Conservation (phyloP, 768 basidiomycete genomes). For the Amanita pseudoporphyria region DNA sequence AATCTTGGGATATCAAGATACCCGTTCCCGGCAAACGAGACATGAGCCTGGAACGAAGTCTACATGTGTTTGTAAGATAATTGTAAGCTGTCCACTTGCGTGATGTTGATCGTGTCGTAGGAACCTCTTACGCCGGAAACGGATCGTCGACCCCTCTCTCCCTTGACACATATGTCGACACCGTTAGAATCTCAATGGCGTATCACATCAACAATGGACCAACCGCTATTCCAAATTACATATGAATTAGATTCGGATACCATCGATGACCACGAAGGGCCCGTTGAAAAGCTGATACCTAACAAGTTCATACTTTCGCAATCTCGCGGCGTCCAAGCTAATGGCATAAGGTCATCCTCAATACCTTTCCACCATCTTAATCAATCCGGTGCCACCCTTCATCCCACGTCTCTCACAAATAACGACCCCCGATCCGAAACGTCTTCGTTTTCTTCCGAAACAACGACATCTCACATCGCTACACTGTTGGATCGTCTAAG, state of each 20-base stretch:
- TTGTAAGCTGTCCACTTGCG: not conserved
- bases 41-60: constrained; percentile 19
- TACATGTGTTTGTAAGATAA: constrained; percentile 16
- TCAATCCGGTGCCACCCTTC: constrained; percentile 28
- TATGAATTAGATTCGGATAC: constrained; percentile 35
- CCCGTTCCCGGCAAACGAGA: constrained; percentile 14
- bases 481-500: constrained; percentile 53
- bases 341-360: constrained; percentile 23
- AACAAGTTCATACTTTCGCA: constrained; percentile 41
- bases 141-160: constrained; percentile 32
- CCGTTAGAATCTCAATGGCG: constrained; percentile 24
- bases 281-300: constrained; percentile 18
- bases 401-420: constrained; percentile 27
- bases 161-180: constrained; percentile 22
- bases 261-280: constrained; percentile 21
- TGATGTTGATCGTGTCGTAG: constrained; percentile 12
- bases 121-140: constrained; percentile 39
- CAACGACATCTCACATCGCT: constrained; percentile 45
- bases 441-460: constrained; percentile 48
- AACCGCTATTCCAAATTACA: constrained; percentile 23
- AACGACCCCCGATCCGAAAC: constrained; percentile 56
- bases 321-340: constrained; percentile 65
- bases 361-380: constrained; percentile 11
- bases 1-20: constrained; percentile 9
- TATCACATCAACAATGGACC: constrained; percentile 19